Evolutionary conservation across 1,284 basidiomycete genomes (phyloP).

Genomic region (Wolfiporia cocos): DNA sequence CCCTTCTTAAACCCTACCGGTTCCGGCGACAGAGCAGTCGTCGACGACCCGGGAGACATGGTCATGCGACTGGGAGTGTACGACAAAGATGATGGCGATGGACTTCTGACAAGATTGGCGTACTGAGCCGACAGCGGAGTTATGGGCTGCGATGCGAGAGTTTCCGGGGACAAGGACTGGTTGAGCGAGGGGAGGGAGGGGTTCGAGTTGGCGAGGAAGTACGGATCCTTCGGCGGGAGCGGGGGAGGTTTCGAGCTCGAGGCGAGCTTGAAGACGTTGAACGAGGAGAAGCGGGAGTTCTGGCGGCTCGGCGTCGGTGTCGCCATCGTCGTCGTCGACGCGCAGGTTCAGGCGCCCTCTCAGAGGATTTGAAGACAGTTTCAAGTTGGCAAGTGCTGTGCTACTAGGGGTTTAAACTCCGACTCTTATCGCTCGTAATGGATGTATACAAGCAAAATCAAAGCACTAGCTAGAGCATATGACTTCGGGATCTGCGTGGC

Average conservation of each 20-base stretch:
- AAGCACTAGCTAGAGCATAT: too few species aligned
- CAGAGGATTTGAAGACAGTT: too few species aligned
- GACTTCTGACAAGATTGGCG: slow-evolving; percentile 23
- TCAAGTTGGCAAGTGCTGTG: too few species aligned
- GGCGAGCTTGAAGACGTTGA: slow-evolving; percentile 53
- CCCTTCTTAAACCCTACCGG: slow-evolving; percentile 33
- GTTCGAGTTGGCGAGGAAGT: slow-evolving; percentile 36
- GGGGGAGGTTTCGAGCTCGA: slow-evolving; percentile 40
- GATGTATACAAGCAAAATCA: too few species aligned
- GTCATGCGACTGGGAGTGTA: slow-evolving; percentile 26
- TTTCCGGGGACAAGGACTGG: slow-evolving; percentile 33
- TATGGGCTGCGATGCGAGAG: slow-evolving; percentile 29
- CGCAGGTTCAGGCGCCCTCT: too few species aligned
- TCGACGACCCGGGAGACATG: slow-evolving; percentile 17
- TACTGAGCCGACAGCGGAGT: slow-evolving; percentile 30
- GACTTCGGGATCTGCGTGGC: too few species aligned
- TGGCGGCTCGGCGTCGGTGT: slow-evolving; percentile 24
- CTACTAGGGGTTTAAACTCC: too few species aligned
- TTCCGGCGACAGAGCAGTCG: slow-evolving; percentile 26
- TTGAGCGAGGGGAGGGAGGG: slow-evolving; percentile 48
- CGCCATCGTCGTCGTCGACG: slow-evolving; percentile 24
- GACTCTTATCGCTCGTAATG: too few species aligned
- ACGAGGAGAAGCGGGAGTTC: slow-evolving; percentile 50
- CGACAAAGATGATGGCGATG: slow-evolving; percentile 25
- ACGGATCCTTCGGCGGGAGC: slow-evolving; percentile 61